Evolutionary conservation across 1,284 basidiomycete species (phyloP), one percentile per base, ranked within the genome.

Genomic region (Sphaerobolus stellatus): DNA sequence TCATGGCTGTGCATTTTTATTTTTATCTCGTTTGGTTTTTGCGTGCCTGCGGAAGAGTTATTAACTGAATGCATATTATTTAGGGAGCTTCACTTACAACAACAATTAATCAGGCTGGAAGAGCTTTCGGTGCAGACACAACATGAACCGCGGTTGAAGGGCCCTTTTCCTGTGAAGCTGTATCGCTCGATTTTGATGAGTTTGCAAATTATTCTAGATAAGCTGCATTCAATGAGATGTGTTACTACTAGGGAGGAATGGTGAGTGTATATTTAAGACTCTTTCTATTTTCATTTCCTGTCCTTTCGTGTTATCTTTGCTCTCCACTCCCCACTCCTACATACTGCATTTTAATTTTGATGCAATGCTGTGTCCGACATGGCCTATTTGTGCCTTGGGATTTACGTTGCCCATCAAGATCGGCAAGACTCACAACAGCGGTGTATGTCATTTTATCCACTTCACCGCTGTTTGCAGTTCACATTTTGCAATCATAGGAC

Each of bases 241-340:
- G 94, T 98, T 9, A 97, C 92, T 3, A 92, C 92, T 0, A 82
- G 93, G 27, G 88, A 94, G 66, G 94, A 96, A 73, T 98, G 94
- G 94, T 90, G 58, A 62, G 83, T 72, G 27, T 41, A 34, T 52
- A 48, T 24, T 5, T 52, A 13, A 3, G 46, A n/a, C 43, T 47
- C 9, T 47, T 8, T 40, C n/a, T 29, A 40, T 40, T 45, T 20
- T 18, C 56, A 48, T 41, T 29, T 27, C 28, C 33, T 33, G 24
- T 44, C 25, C 30, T 53, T 50, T 61, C 45, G 43, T 59, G 27
- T 45, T 51, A 20, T 30, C 22, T 6, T 52, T 29, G 50, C 55
- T 56, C 43, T 47, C 57, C 48, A 22, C 56, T 63, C 63, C 64
- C n/a, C n/a, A n/a, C n/a, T n/a, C n/a, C n/a, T n/a, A n/a, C n/a